Evolutionary conservation across 306 rosid genomes (phyloP).

Genomic region (Dryas drummondii): DNA sequence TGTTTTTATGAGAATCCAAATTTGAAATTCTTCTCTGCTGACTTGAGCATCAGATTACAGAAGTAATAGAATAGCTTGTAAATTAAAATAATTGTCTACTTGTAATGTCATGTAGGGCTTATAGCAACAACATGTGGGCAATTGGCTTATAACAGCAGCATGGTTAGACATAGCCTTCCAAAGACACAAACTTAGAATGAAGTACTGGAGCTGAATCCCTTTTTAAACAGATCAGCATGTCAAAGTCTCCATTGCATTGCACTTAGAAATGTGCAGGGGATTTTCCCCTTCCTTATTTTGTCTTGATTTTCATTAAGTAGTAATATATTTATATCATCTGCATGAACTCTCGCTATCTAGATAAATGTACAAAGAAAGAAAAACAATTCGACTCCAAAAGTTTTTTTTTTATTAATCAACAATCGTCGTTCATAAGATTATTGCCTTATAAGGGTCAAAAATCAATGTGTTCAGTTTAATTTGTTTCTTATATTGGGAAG

Average conservation of each 20-base stretch:
- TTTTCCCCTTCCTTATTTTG: neutral
- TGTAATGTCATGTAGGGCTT: constrained; percentile 53
- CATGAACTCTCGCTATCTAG: no score
- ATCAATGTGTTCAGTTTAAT: no score
- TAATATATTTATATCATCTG: no score
- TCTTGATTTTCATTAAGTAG: no score
- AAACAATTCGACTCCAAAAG: no score
- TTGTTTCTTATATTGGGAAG: no score
- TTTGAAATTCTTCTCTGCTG: neutral
- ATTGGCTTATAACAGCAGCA: constrained; percentile 31
- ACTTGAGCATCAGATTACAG: neutral
- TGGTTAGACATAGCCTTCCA: constrained; percentile 39
- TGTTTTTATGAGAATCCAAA: neutral
- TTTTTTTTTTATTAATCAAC: no score
- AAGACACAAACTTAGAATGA: constrained; percentile 34
- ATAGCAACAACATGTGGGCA: constrained; percentile 76
- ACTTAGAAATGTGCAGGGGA: no score
- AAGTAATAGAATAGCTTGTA: neutral
- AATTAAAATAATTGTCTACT: neutral
- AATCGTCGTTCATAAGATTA: no score
- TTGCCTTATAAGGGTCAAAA: no score
- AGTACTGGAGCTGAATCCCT: constrained; percentile 43
- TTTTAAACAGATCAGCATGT: constrained; percentile 50
- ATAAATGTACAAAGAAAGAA: no score
- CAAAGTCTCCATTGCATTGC: neutral